Evolutionary conservation across 495 filamentous ascomycete species (phyloP).

Genomic region (Penicillium ucsense): DNA sequence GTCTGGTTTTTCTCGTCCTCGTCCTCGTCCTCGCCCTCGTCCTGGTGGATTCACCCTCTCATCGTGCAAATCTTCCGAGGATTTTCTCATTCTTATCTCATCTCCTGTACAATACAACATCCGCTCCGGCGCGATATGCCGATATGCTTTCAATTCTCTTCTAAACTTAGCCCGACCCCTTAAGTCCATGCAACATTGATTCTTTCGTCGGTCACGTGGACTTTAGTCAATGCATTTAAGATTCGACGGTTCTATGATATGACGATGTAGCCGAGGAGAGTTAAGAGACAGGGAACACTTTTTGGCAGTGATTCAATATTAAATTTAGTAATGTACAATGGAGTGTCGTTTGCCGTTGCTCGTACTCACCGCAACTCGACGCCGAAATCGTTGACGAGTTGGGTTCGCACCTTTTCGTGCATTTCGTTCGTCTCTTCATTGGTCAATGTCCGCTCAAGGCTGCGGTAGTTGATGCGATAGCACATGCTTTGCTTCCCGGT

Average conservation of each 20-base stretch:
- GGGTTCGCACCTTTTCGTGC: conserved; percentile 54
- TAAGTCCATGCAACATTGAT: too few relatives aligned
- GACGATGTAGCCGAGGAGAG: too few relatives aligned
- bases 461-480: conserved; percentile 87
- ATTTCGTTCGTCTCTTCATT: conserved; percentile 67
- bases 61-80: too few relatives aligned
- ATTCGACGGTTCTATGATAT: too few relatives aligned
- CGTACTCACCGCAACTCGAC: conserved; percentile 65
- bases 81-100: conserved; percentile 24
- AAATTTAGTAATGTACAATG: conserved; percentile 12
- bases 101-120: conserved; percentile 32
- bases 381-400: conserved; percentile 57
- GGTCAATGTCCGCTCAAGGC: conserved; percentile 78
- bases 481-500: conserved; percentile 74
- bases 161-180: neutral
- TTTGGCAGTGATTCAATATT: neutral
- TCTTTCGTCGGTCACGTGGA: too few relatives aligned
- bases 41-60: too few relatives aligned
- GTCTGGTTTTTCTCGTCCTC: conserved; percentile 21
- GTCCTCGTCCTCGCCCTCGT: too few relatives aligned
- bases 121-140: neutral
- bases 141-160: neutral
- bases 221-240: too few relatives aligned
- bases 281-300: neutral
- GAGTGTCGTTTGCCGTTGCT: neutral